A percentile compares a stretch with the other conserved stretches of the same genome.
Evolutionary conservation across 2,329 filamentous ascomycete genomes (phyloP).

Genomic region (Beauveria brongniartii): DNA sequence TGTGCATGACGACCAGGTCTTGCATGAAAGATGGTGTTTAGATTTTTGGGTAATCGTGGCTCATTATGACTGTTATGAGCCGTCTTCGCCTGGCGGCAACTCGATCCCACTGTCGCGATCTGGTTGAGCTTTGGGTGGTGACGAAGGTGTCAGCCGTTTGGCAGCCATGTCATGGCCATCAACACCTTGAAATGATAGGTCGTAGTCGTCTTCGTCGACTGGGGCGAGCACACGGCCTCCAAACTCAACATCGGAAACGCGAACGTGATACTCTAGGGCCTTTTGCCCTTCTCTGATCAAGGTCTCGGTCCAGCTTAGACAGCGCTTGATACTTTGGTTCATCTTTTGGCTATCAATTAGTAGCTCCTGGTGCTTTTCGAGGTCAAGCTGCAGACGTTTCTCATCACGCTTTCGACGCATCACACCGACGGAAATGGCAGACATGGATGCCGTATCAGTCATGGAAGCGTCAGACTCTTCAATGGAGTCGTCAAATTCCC

Average conservation of each 20-base stretch:
- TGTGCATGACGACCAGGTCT: constrained; percentile 1
- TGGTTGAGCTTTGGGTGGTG: constrained; percentile 32
- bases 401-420: constrained; percentile 66
- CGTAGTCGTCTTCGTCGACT: constrained; percentile 51
- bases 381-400: constrained; percentile 72
- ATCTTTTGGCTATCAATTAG: constrained; percentile 88
- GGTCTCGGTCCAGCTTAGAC: constrained; percentile 81
- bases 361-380: constrained; percentile 81
- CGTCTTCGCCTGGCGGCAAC: constrained; percentile 25
- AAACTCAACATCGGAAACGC: constrained; percentile 69
- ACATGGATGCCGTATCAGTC: constrained; percentile 24
- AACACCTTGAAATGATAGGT: constrained; percentile 13
- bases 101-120: constrained; percentile 48
- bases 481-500: constrained; percentile 40
- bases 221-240: constrained; percentile 69
- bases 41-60: background rate
- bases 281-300: constrained; percentile 84
- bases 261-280: constrained; percentile 75
- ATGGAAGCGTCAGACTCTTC: constrained; percentile 45
- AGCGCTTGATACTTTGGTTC: constrained; percentile 87
- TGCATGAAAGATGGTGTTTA: background rate
- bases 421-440: constrained; percentile 34
- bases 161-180: constrained; percentile 19
- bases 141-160: constrained; percentile 17
- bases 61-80: background rate